Evolutionary conservation across 768 basidiomycete genomes (phyloP).

Genomic region (Suillus subaureus): DNA sequence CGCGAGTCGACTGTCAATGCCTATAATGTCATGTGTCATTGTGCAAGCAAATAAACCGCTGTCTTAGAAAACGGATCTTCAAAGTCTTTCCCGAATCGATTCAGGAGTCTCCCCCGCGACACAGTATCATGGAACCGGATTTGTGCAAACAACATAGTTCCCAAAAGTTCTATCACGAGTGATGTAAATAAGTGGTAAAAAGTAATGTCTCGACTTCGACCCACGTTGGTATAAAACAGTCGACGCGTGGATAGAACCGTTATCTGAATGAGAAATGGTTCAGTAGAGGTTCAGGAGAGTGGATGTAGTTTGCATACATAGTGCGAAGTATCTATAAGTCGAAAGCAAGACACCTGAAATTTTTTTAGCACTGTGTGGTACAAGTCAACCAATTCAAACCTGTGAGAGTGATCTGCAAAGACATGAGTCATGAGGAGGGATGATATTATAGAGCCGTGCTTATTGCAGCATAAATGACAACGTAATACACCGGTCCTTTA

Average conservation of each 20-base stretch:
- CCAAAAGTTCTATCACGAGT: constrained; percentile 53
- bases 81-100: constrained; percentile 89
- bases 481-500: constrained; percentile 48
- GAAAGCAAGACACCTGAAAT: constrained; percentile 50
- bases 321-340: constrained; percentile 63
- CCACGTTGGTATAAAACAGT: constrained; percentile 72
- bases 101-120: constrained; percentile 79
- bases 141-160: constrained; percentile 82
- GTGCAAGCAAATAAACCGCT: neutral
- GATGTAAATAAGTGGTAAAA: neutral
- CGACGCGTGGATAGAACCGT: constrained; percentile 81
- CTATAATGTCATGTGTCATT: constrained; percentile 37
- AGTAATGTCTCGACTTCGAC: neutral
- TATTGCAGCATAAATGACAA: constrained; percentile 67
- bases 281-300: constrained; percentile 6
- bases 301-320: constrained; percentile 52
- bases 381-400: constrained; percentile 4
- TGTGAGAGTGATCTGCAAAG: constrained; percentile 37
- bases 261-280: constrained; percentile 41
- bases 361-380: constrained; percentile 12
- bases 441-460: constrained; percentile 20
- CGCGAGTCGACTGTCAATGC: constrained; percentile 79
- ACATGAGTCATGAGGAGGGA: constrained; percentile 27
- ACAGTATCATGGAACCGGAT: constrained; percentile 94
- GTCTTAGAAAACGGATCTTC: constrained; percentile 47